Evolutionary conservation across 192 early-diverging fungal genomes (phyloP).

Genomic region (Kappamyces sp.): DNA sequence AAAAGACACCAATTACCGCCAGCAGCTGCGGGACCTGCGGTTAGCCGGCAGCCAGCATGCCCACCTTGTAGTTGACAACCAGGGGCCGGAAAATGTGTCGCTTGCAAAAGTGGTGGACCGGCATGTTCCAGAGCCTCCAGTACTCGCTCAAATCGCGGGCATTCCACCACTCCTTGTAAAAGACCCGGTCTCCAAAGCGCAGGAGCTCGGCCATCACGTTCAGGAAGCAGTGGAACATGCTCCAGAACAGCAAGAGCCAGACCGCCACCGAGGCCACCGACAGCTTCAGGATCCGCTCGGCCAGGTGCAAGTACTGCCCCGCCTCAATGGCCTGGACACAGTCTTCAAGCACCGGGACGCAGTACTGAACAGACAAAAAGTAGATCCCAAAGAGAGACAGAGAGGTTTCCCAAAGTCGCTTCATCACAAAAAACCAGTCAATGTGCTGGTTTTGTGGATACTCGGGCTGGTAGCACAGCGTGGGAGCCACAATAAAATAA

Average conservation of each 20-base stretch:
- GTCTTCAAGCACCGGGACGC: conserved; percentile 66
- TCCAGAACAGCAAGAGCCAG: conserved; percentile 89
- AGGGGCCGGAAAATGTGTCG: conserved; percentile 82
- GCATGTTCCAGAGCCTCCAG: conserved; percentile 88
- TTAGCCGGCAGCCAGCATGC: too few species aligned
- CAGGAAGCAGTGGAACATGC: conserved; percentile 72
- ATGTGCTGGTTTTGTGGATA: conserved; percentile 68
- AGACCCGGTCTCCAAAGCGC: conserved; percentile 80
- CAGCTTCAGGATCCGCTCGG: conserved; percentile 84
- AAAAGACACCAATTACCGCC: conserved; percentile 63
- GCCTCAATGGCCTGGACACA: conserved; percentile 68
- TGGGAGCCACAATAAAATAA: conserved; percentile 78
- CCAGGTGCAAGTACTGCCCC: conserved; percentile 53
- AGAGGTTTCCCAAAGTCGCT: conserved; percentile 68
- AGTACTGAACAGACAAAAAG: conserved; percentile 49
- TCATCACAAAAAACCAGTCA: conserved; percentile 66
- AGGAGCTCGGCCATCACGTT: conserved; percentile 72
- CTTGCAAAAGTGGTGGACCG: conserved; percentile 59
- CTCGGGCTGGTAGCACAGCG: conserved; percentile 79
- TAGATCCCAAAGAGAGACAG: conserved; percentile 68
- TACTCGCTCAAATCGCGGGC: conserved; percentile 67
- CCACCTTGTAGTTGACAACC: conserved; percentile 48
- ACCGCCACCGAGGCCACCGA: conserved; percentile 64
- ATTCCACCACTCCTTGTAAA: conserved; percentile 87
- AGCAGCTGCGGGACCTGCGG: conserved; percentile 37